These are phyloP conservation scores for Penicillium sp. DNA, from an alignment of 2,329 filamentous ascomycete species.

Conservation along the genomic window DNA sequence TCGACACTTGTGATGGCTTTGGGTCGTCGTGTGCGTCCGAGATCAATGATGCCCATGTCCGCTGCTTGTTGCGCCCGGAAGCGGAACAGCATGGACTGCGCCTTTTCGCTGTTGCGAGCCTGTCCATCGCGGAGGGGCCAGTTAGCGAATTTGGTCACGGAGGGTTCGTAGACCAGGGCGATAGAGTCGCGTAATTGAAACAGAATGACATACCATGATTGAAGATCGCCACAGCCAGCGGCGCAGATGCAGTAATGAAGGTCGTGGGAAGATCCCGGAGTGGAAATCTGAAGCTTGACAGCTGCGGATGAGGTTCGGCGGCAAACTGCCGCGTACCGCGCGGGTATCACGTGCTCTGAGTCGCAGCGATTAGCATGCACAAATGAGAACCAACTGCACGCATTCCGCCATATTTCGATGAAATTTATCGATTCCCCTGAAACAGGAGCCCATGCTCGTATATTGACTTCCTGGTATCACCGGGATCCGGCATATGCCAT, in stretches of 20 bases:
- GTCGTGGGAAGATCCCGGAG: conserved; percentile 21
- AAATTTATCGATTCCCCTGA: neutral
- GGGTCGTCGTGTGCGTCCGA: conserved; percentile 81
- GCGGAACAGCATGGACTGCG: conserved; percentile 99
- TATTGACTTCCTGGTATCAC: too few relatives aligned
- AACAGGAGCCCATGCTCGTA: too few relatives aligned
- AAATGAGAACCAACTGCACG: neutral
- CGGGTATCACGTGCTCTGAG: conserved; percentile 7
- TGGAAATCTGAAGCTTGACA: conserved; percentile 24
- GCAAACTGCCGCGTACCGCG: conserved; percentile 23
- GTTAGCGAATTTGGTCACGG: conserved; percentile 20
- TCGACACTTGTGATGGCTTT: conserved; percentile 86
- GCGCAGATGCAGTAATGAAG: conserved; percentile 11
- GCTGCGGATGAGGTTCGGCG: conserved; percentile 29
- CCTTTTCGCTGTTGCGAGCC: conserved; percentile 98
- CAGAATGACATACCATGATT: conserved; percentile 29
- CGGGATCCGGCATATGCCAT: too few relatives aligned
- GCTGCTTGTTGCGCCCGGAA: conserved; percentile 97
- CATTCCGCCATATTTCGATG: neutral
- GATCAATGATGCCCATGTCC: conserved; percentile 93
- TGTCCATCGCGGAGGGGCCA: conserved; percentile 36
- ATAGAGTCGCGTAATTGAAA: neutral
- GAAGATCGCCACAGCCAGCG: conserved; percentile 17
- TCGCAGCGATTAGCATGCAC: neutral
- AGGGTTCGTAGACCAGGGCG: neutral